Conservation (phyloP, 1,284 basidiomycete genomes). For the Naganishia sp. region DNA sequence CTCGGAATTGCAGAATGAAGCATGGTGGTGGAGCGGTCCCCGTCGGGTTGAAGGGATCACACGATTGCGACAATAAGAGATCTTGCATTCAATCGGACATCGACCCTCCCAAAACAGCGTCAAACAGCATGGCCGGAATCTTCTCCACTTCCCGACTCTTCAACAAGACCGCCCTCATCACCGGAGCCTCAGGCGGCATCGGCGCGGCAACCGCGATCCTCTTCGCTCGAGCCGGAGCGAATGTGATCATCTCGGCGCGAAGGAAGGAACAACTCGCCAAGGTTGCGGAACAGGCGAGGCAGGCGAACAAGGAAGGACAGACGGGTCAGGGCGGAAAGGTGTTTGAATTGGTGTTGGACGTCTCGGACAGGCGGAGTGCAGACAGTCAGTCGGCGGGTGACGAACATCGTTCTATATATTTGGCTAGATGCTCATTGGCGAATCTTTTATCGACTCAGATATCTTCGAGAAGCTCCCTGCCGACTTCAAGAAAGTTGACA, state of each 20-base stretch:
- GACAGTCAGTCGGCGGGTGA: slow-evolving; percentile 30
- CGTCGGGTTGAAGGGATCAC: no score
- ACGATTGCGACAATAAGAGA: background rate
- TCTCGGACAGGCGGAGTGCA: slow-evolving; percentile 34
- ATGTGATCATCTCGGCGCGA: slow-evolving; percentile 62
- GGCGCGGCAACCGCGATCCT: slow-evolving; percentile 55
- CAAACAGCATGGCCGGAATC: slow-evolving; percentile 6
- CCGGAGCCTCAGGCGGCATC: slow-evolving; percentile 53
- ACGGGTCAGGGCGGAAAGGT: slow-evolving; percentile 39
- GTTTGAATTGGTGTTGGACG: slow-evolving; percentile 42
- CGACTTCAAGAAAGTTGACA: slow-evolving; percentile 37
- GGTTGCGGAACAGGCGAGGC: slow-evolving; percentile 52
- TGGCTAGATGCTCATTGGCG: background rate
- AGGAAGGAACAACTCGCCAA: slow-evolving; percentile 61
- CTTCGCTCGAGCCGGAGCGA: slow-evolving; percentile 63
- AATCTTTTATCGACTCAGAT: slow-evolving; percentile 2
- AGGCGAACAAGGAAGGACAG: slow-evolving; percentile 37
- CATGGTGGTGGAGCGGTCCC: background rate
- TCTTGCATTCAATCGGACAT: background rate
- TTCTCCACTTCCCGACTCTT: slow-evolving; percentile 32
- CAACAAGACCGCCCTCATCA: slow-evolving; percentile 50
- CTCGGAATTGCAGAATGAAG: background rate
- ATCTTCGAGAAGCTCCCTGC: slow-evolving; percentile 34
- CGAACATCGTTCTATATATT: background rate
- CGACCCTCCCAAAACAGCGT: no score